phyloP scores from a whole-genome alignment of 2,329 filamentous ascomycete genomes.

The Intubia oerlemansii region DNA sequence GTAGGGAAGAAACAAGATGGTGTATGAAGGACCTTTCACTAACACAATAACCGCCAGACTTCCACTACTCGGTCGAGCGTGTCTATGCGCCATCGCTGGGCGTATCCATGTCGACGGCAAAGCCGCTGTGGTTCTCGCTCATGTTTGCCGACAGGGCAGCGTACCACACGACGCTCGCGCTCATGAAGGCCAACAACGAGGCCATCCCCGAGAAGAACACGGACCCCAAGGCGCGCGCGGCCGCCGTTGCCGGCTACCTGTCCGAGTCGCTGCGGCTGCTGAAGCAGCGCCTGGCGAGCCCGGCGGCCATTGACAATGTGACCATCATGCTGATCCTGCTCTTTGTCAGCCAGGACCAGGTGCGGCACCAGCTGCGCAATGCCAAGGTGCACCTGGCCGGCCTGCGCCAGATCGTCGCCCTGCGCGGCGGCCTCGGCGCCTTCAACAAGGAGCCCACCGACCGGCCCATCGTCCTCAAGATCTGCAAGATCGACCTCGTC shows the following conservation, averaged over 20 bases:
- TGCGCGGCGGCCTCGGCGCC: conserved; percentile 11
- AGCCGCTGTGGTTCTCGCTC: conserved; percentile 1
- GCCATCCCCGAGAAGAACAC: no score
- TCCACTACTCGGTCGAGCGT: no score
- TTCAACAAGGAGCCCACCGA: conserved; percentile 4
- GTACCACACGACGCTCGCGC: conserved; percentile 7
- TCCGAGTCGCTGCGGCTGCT: neutral
- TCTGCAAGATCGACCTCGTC: conserved; percentile 8
- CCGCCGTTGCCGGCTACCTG: conserved; percentile 1
- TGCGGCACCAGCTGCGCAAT: conserved; percentile 4
- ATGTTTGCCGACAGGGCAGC: conserved; percentile 4
- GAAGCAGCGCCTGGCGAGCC: neutral
- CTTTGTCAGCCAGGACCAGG: conserved; percentile 10
- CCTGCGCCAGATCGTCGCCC: conserved; percentile 15
- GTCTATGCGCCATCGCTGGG: no score
- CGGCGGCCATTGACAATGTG: conserved; percentile 10
- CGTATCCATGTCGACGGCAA: no score
- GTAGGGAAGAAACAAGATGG: no score
- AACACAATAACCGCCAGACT: no score
- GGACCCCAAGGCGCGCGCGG: no score
- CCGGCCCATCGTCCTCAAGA: conserved; percentile 8
- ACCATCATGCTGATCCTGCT: conserved; percentile 10
- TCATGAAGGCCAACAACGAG: conserved; percentile 10
- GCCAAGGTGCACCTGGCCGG: conserved; percentile 13
- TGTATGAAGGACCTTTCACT: no score